Conservation (phyloP, 2,329 filamentous ascomycete genomes). For the Neopestalotiopsis rosae region DNA sequence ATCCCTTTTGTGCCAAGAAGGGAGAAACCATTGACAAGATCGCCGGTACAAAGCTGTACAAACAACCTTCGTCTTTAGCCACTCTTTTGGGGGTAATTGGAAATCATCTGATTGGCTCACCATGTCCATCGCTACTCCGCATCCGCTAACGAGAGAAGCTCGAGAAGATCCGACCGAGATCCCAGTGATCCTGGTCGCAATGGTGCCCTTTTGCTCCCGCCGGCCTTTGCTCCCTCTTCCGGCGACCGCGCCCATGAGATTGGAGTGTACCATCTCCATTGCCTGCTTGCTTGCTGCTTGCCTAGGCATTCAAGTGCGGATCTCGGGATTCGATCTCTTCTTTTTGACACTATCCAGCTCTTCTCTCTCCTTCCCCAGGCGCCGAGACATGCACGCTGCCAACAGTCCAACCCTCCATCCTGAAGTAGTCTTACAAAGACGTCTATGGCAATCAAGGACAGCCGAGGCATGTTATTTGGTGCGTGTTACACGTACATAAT, state of each 20-base stretch:
- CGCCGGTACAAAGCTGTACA: too few species aligned
- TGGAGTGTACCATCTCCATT: neutral
- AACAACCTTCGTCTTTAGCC: neutral
- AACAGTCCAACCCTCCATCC: neutral
- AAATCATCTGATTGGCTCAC: conserved; percentile 8
- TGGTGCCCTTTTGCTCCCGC: neutral
- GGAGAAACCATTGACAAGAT: too few species aligned
- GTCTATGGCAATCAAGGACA: neutral
- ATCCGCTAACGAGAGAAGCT: neutral
- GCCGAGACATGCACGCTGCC: neutral
- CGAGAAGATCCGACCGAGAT: neutral
- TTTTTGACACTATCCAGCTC: neutral
- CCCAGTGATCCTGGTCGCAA: neutral
- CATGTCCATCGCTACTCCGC: neutral
- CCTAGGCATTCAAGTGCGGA: neutral
- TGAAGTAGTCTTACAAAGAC: neutral
- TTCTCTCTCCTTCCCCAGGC: neutral
- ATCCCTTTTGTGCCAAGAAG: too few species aligned
- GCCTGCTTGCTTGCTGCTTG: neutral
- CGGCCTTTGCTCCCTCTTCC: conserved; percentile 5
- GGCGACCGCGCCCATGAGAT: neutral
- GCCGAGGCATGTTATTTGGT: neutral
- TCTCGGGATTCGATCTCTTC: neutral
- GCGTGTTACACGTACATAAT: neutral
- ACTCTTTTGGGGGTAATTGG: conserved; percentile 8